These are phyloP conservation scores for Vachellia collinsii DNA, from an alignment of 306 rosid genomes.

Conservation along the genomic window DNA sequence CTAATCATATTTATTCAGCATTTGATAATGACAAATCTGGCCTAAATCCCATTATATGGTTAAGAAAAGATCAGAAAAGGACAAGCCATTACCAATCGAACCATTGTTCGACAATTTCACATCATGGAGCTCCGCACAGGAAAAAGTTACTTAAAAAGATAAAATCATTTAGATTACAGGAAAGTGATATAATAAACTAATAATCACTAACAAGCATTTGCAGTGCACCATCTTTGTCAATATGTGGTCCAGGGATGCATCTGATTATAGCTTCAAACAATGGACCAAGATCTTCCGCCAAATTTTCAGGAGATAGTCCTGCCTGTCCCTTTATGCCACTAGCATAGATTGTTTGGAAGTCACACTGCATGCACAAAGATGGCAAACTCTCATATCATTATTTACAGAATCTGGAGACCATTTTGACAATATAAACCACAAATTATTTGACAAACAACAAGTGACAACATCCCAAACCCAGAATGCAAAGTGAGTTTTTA, in stretches of 20 bases:
- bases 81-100: not conserved
- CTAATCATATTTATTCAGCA: not conserved
- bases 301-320: slow-evolving; percentile 82
- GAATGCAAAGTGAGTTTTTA: not conserved
- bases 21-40: not conserved
- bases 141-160: slow-evolving; percentile 9
- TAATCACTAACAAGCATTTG: slow-evolving; percentile 91
- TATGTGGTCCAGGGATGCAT: slow-evolving; percentile 98
- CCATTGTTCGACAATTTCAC: not conserved
- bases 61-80: not conserved
- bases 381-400: slow-evolving; percentile 13
- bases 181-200: slow-evolving; percentile 9
- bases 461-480: too few relatives aligned
- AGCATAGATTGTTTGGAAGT: slow-evolving; percentile 96
- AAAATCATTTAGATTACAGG: slow-evolving; percentile 21
- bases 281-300: slow-evolving; percentile 97
- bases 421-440: slow-evolving; percentile 20
- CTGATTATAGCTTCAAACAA: slow-evolving; percentile 91
- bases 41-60: not conserved
- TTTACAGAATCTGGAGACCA: not conserved
- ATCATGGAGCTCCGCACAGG: slow-evolving; percentile 4
- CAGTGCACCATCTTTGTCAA: slow-evolving; percentile 90
- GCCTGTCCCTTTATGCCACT: slow-evolving; percentile 97
- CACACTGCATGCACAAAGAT: slow-evolving; percentile 68
- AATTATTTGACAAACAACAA: not conserved